Evolutionary conservation across 176 grass and related monocot species (phyloP), one percentile per base, ranked within the genome.

Genomic region (Phragmites australis): DNA sequence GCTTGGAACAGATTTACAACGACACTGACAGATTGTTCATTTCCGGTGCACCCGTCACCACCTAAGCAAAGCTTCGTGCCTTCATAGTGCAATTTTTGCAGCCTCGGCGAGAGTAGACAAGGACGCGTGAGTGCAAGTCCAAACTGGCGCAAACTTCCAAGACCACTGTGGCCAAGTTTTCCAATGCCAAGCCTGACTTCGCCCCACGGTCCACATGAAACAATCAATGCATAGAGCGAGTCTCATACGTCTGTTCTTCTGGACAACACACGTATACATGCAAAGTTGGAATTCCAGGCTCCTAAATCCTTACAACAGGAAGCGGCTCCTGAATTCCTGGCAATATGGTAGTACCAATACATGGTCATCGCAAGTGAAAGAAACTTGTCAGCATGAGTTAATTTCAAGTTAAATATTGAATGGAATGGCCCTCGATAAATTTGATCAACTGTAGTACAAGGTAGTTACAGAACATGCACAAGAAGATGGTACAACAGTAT

Each of bases 231-330:
- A 70, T 32, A 41, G 19, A 12, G 19, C 79, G 27, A 39, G 67
- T 82, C 55, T 50, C 9, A 23, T 23, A 82, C 80, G 55, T 3
- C 29, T 49, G 63, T 19, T 26, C 72, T 58, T 58, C 15, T 69
- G 13, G n/a, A 25, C 9, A 31, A 6, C 16, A 78, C 82, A 61
- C 64, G 52, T 61, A 40, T 8, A 6, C 10, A 30, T 26, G 42
- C 43, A 22, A 60, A 70, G 23, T 22, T 85, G 32, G 66, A 63
- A 72, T 62, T 72, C 66, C 54, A 63, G 22, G 44, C 11, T 31
- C 31, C 43, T 22, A 39, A 52, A 61, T 34, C 31, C 18, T n/a
- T 19, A 29, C 23, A 51, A 15, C 25, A 75, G 21, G 52, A 42
- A 57, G 6, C 1, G 0, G 39, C 7, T 7, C 29, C 29, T 49